phyloP scores from a whole-genome alignment of 2,329 filamentous ascomycete species.

The Plenodomus tracheiphilus region DNA sequence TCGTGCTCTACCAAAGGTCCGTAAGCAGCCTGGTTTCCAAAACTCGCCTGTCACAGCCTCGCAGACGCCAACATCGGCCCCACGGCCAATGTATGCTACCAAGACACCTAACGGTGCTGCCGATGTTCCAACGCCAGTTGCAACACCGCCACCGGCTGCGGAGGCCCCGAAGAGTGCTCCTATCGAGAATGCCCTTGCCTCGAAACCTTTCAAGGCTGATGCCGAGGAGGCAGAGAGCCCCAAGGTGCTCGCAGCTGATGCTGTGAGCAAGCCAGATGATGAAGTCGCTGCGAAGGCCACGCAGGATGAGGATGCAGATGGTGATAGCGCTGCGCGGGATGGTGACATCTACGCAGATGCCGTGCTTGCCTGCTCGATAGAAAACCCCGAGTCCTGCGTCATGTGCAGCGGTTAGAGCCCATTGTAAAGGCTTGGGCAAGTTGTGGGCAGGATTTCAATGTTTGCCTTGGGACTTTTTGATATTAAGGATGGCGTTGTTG shows the following conservation, averaged over 20 bases:
- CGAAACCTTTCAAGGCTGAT: conserved; percentile 75
- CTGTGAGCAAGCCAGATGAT: conserved; percentile 63
- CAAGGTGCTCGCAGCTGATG: conserved; percentile 75
- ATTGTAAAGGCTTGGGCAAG: too few species aligned
- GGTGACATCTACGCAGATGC: conserved; percentile 95
- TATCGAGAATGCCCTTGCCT: conserved; percentile 61
- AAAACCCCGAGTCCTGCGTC: conserved; percentile 90
- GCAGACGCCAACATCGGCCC: conserved; percentile 60
- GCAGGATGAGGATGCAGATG: conserved; percentile 74
- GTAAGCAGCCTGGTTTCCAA: conserved; percentile 55
- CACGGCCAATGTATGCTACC: conserved; percentile 68
- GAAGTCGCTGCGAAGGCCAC: conserved; percentile 61
- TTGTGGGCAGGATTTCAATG: conserved; percentile 4
- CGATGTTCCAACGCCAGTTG: conserved; percentile 69
- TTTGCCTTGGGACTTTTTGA: conserved; percentile 7
- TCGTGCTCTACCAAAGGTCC: conserved; percentile 66
- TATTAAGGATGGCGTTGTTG: conserved; percentile 14
- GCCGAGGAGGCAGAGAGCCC: conserved; percentile 76
- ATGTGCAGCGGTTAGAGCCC: conserved; percentile 88
- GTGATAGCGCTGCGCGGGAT: conserved; percentile 74
- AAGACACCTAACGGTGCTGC: conserved; percentile 53
- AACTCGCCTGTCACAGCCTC: conserved; percentile 43
- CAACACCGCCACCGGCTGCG: conserved; percentile 63
- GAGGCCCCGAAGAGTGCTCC: conserved; percentile 51
- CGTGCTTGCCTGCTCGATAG: conserved; percentile 91